A percentile compares a stretch with the other conserved stretches of the same genome.
These are phyloP conservation scores for Lepidium didymum DNA, from an alignment of 345 rosid species.

Conservation along the genomic window DNA sequence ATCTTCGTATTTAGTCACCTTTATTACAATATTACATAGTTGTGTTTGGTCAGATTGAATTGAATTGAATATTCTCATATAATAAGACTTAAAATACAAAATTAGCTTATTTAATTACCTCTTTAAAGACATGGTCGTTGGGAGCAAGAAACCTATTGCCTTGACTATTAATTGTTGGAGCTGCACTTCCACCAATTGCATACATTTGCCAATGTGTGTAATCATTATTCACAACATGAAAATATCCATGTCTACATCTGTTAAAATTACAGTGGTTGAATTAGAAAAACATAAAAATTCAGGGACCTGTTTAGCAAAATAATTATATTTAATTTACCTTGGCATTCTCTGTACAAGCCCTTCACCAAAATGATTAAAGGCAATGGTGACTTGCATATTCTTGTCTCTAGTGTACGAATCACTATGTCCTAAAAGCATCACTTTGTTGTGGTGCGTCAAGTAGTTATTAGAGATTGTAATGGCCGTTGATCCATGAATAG, in stretches of 20 bases:
- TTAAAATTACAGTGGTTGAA: background rate
- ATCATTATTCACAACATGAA: slow-evolving; percentile 67
- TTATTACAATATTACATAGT: background rate
- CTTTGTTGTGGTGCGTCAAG: slow-evolving; percentile 51
- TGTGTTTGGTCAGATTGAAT: background rate
- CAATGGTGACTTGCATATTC: slow-evolving; percentile 67
- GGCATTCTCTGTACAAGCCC: slow-evolving; percentile 73
- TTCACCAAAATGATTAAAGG: slow-evolving; percentile 66
- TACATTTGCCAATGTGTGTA: slow-evolving; percentile 64
- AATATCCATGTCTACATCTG: slow-evolving; percentile 61
- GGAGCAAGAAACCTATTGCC: slow-evolving; percentile 66
- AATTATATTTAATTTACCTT: slow-evolving; percentile 30
- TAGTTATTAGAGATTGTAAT: slow-evolving; percentile 55
- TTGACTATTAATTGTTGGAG: slow-evolving; percentile 61
- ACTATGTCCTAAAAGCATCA: slow-evolving; percentile 65
- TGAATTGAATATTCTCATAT: background rate
- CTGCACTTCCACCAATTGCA: slow-evolving; percentile 69
- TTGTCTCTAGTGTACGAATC: slow-evolving; percentile 44
- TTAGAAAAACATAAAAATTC: background rate
- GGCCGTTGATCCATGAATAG: slow-evolving; percentile 54
- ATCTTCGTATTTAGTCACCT: slow-evolving; percentile 53
- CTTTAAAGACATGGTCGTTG: slow-evolving; percentile 32
- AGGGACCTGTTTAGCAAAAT: background rate
- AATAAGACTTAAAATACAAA: background rate
- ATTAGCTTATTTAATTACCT: slow-evolving; percentile 21